These are phyloP conservation scores for Annulohypoxylon truncatum DNA, from an alignment of 2,329 filamentous ascomycete species.

Conservation along the genomic window DNA sequence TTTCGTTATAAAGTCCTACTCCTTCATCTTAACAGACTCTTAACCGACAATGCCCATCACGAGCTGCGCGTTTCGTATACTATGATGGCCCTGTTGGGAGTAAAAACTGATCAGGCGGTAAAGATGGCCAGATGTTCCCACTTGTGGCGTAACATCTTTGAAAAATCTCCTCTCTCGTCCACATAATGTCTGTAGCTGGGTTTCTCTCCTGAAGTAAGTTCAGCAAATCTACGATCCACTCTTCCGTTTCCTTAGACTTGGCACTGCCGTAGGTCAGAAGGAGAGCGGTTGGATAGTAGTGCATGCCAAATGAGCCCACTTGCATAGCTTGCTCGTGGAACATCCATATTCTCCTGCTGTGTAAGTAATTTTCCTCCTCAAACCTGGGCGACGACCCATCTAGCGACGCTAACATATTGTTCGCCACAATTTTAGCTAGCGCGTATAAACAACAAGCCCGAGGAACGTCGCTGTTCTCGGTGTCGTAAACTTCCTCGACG, in stretches of 20 bases:
- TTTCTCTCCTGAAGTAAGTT: conserved; percentile 10
- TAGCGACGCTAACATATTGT: conserved; percentile 13
- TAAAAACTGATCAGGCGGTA: not conserved
- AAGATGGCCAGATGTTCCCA: not conserved
- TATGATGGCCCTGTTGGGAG: not conserved
- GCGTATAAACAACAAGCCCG: conserved; percentile 16
- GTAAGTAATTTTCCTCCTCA: not conserved
- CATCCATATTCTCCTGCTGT: conserved; percentile 13
- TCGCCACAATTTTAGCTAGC: not conserved
- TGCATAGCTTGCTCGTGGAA: conserved; percentile 10
- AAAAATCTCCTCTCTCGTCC: conserved; percentile 13
- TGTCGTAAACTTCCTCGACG: conserved; percentile 9
- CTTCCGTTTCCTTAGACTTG: conserved; percentile 1
- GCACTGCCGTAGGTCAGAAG: conserved; percentile 13
- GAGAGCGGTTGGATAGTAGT: conserved; percentile 17
- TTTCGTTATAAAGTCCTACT: not conserved
- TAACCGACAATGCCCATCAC: not conserved
- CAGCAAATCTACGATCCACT: conserved; percentile 11
- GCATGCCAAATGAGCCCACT: conserved; percentile 20
- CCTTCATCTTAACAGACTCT: not conserved
- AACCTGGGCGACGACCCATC: not conserved
- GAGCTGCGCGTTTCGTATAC: not conserved
- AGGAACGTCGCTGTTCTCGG: not conserved
- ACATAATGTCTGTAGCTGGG: conserved; percentile 13
- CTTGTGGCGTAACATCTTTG: conserved; percentile 8